Conservation (phyloP, 2,329 filamentous ascomycete species). For the Fusarium scirpi region DNA sequence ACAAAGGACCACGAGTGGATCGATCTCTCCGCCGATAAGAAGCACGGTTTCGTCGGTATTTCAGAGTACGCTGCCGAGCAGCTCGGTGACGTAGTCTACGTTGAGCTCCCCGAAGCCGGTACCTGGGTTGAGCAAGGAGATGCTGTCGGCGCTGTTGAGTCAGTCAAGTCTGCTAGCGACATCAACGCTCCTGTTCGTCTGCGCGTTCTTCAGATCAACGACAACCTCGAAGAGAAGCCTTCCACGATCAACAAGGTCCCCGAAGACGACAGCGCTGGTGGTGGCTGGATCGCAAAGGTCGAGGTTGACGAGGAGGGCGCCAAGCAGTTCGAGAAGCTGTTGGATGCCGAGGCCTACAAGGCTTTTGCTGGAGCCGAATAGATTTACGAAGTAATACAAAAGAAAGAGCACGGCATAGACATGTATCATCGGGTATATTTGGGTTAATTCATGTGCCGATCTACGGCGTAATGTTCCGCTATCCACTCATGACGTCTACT, state of each 20-base stretch:
- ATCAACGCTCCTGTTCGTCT: slow-evolving; percentile 91
- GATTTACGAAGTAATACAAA: not conserved
- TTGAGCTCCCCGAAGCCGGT: slow-evolving; percentile 83
- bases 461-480: slow-evolving; percentile 34
- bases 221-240: slow-evolving; percentile 83
- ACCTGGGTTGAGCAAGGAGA: slow-evolving; percentile 80
- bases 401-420: slow-evolving; percentile 22
- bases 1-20: slow-evolving; percentile 99
- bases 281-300: slow-evolving; percentile 94
- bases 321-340: slow-evolving; percentile 78
- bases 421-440: slow-evolving; percentile 39
- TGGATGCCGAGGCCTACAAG: slow-evolving; percentile 84
- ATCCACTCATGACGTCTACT: slow-evolving; percentile 24
- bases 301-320: slow-evolving; percentile 74
- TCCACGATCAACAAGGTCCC: slow-evolving; percentile 89
- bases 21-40: slow-evolving; percentile 84
- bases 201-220: slow-evolving; percentile 80
- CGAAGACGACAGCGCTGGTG: slow-evolving; percentile 78
- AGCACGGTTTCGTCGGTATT: slow-evolving; percentile 85
- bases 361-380: slow-evolving; percentile 70
- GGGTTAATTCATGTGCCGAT: slow-evolving; percentile 39
- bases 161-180: slow-evolving; percentile 97
- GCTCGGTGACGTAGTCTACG: slow-evolving; percentile 96
- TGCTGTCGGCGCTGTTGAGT: slow-evolving; percentile 93
- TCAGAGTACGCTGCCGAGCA: slow-evolving; percentile 91